Percentiles rank a stretch among this genome's conserved stretches.
Evolutionary conservation across 805 yeast genomes (phyloP).

Genomic region (Metschnikowia gruessii): DNA sequence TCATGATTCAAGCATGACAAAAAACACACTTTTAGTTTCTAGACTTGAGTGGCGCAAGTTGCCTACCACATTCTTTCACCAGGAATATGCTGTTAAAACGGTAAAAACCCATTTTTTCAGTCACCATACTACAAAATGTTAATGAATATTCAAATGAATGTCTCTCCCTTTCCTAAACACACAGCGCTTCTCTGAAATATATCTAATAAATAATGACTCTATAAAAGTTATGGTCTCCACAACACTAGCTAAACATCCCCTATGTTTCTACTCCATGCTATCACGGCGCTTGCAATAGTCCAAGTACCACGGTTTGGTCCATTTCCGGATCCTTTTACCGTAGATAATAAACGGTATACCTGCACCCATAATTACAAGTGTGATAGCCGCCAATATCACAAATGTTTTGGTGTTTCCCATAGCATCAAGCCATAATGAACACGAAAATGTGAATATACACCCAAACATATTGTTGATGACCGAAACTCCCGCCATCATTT

Average conservation of each 20-base stretch:
- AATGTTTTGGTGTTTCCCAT: conserved; percentile 58
- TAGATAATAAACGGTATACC: conserved; percentile 57
- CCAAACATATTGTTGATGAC: conserved; percentile 64
- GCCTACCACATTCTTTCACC: too few species aligned
- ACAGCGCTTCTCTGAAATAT: too few species aligned
- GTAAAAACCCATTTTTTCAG: too few species aligned
- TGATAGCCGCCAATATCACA: conserved; percentile 58
- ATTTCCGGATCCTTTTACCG: conserved; percentile 57
- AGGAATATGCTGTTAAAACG: too few species aligned
- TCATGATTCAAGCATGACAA: too few species aligned
- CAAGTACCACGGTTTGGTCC: conserved; percentile 54
- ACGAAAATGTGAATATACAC: conserved; percentile 63
- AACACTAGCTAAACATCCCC: not conserved
- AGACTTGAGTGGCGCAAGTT: too few species aligned
- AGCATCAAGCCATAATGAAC: conserved; percentile 57
- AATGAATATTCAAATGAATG: too few species aligned
- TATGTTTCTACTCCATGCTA: conserved; percentile 1
- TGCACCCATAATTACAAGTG: conserved; percentile 53
- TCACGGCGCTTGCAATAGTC: conserved; percentile 19
- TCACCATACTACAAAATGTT: too few species aligned
- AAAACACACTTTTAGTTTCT: too few species aligned
- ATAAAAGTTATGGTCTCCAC: too few species aligned
- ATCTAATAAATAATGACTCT: too few species aligned
- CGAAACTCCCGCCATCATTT: conserved; percentile 68
- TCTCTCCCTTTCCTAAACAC: too few species aligned